These are phyloP conservation scores for Clohesyomyces aquaticus DNA, from an alignment of 495 filamentous ascomycete species.

Conservation along the genomic window DNA sequence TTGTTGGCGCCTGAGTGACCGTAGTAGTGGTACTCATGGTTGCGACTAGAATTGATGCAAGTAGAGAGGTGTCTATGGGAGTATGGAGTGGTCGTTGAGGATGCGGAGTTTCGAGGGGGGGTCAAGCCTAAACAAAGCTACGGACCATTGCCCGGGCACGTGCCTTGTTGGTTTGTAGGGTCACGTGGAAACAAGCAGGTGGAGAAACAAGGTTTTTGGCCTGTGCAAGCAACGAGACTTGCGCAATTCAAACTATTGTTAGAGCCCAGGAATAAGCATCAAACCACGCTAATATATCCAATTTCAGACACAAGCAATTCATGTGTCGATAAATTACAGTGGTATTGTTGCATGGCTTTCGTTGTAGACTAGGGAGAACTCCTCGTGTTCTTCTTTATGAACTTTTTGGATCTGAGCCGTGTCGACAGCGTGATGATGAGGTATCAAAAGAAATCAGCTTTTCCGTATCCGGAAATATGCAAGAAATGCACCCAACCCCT, in stretches of 20 bases:
- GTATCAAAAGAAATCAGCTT: conserved; percentile 33
- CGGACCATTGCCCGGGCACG: no score
- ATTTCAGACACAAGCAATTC: no score
- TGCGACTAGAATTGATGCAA: conserved; percentile 10
- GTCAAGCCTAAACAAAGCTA: conserved; percentile 12
- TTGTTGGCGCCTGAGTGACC: conserved; percentile 51
- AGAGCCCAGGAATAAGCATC: no score
- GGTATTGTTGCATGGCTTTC: background rate
- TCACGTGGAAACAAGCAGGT: no score
- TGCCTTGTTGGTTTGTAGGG: no score
- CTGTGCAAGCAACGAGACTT: no score
- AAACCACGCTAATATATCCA: no score
- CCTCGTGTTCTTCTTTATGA: background rate
- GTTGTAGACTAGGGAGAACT: background rate
- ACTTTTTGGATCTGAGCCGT: background rate
- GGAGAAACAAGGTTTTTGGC: no score
- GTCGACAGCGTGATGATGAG: conserved; percentile 4
- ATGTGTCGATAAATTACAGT: background rate
- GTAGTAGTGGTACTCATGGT: conserved; percentile 59
- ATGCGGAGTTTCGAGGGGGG: background rate
- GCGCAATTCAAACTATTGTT: no score
- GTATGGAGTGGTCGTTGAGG: background rate
- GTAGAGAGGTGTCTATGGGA: background rate
- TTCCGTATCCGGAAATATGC: conserved; percentile 36
- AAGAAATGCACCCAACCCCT: conserved; percentile 18